Percentiles rank a stretch among this genome's conserved stretches.
Evolutionary conservation across 208 protist genomes (phyloP).

Genomic region (Naegleria lovaniensis): DNA sequence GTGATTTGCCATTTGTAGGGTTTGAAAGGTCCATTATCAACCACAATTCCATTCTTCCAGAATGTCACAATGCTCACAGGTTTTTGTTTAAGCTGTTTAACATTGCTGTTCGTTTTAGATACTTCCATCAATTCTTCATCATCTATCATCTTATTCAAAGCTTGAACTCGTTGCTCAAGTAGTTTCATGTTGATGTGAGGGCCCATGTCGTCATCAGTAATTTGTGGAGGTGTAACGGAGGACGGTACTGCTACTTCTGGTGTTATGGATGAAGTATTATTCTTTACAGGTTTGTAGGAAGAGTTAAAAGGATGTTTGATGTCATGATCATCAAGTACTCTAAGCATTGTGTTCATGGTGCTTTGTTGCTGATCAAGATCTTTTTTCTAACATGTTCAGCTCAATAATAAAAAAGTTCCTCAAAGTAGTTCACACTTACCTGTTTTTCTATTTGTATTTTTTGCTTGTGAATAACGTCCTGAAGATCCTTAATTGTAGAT

Average conservation of each 20-base stretch:
- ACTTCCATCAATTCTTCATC: background rate
- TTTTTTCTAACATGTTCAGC: too few relatives aligned
- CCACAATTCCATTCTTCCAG: conserved; percentile 36
- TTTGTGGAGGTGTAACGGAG: background rate
- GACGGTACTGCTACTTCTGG: background rate
- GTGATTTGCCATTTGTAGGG: conserved; percentile 32
- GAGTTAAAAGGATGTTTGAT: background rate
- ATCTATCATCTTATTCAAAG: background rate
- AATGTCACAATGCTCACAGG: background rate
- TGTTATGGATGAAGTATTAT: background rate
- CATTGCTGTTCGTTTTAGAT: background rate
- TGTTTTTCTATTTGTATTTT: background rate
- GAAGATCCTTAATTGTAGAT: background rate
- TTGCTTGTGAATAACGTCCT: background rate
- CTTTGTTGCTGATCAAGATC: background rate
- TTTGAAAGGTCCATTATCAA: conserved; percentile 34
- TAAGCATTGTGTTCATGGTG: background rate
- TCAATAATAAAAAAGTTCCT: too few relatives aligned
- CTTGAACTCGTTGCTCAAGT: background rate
- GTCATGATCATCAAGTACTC: background rate
- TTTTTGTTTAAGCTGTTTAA: conserved; percentile 23
- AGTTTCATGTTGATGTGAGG: background rate
- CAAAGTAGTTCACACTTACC: background rate
- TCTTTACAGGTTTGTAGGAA: background rate
- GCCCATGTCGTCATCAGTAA: background rate